Base-by-base conservation (phyloP, 345 rosid genomes). In the Populus pruinosa region DNA sequence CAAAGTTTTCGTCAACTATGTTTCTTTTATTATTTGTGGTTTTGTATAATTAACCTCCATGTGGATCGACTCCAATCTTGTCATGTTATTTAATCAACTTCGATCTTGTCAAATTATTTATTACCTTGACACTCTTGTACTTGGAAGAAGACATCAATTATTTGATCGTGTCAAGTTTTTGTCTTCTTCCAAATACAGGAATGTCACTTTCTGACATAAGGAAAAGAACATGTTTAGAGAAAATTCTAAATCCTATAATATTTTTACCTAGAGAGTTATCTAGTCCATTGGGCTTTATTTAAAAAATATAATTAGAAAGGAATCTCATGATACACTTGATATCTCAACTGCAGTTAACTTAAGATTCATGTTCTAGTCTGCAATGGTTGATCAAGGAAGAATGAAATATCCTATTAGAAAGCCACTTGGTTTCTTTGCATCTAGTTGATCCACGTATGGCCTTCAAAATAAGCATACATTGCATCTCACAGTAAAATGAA, bases 221-320 rank as follows among this genome's bases (percentile, higher is more conserved):
- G 36, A 63, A 61, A n/a, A 59, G 12, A 41, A 62, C 17, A 17
- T 17, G 23, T n/a, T n/a, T 39, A 61, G 65, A 39, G 56, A 21
- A 73, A 62, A 23, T 59, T n/a, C 68, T 6, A 36, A 59, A 13
- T 59, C 31, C 29, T 21, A 41, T 17, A 4, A 9, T 49, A 21
- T 29, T 56, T 43, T 69, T 31, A 70, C 35, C 61, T 39, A 56
- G 21, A 27, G 8, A 62, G 17, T 59, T 4, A 73, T 62, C 55
- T 41, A 73, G 9, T 73, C 77, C 59, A 25, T 25, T 41, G n/a
- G 69, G 61, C 61, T 64, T 63, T 38, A 74, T 43, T 27, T 29
- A 25, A 29, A 25, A 12, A 31, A 41, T 25, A 27, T 20, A 63
- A 35, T 17, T 11, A 62, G 70, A 47, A 43, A 47, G 2, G 43